Evolutionary conservation across 176 grass and related monocot genomes (phyloP).

Genomic region (Paspalum notatum): DNA sequence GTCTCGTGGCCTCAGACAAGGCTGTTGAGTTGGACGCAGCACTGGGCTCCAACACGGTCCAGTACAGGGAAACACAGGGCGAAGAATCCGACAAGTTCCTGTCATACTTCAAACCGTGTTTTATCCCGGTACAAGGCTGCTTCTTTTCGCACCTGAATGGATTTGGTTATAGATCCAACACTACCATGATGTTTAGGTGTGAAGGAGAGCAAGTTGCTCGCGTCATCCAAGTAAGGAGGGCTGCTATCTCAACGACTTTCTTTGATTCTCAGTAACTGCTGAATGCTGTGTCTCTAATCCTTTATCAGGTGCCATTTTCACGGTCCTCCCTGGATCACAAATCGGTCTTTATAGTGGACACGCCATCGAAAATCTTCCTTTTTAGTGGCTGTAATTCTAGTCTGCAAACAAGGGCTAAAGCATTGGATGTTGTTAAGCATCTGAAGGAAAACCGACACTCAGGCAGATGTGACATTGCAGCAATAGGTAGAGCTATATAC

Average conservation of each 20-base stretch:
- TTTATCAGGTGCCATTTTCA: conserved; percentile 57
- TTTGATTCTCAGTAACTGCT: neutral
- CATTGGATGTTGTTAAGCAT: conserved; percentile 82
- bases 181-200: conserved; percentile 67
- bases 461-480: conserved; percentile 68
- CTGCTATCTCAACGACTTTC: neutral
- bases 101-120: conserved; percentile 90
- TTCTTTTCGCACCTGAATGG: conserved; percentile 52
- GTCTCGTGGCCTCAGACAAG: conserved; percentile 69
- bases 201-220: conserved; percentile 80
- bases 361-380: conserved; percentile 68
- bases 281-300: conserved; percentile 9
- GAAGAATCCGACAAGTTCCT: conserved; percentile 84
- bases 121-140: conserved; percentile 69
- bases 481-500: conserved; percentile 59
- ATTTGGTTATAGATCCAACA: conserved; percentile 32
- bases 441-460: conserved; percentile 72
- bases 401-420: conserved; percentile 74
- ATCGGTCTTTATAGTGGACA: conserved; percentile 77
- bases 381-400: conserved; percentile 83
- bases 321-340: conserved; percentile 76
- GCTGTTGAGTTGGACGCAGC: conserved; percentile 72
- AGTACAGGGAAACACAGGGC: conserved; percentile 79
- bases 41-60: conserved; percentile 73
- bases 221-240: conserved; percentile 64